Base-by-base conservation (phyloP, 257 asterid species). In the Nicotiana noctiflora region DNA sequence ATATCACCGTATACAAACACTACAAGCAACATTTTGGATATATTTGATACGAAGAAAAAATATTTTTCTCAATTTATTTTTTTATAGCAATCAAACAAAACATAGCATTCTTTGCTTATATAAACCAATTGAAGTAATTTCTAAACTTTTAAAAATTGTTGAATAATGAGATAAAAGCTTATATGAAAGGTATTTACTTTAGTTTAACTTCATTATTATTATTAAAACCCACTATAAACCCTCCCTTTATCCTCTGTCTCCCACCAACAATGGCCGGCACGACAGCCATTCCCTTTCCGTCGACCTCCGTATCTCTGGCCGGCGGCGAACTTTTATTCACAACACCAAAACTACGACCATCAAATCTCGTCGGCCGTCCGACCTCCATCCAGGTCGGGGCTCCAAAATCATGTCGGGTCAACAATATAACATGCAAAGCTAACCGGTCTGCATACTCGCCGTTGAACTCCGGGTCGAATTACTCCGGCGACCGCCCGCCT, bases 361-460 rank as follows among this genome's bases (percentile, higher is more conserved):
- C 85, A 84, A 75, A 80, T 81, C 90, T 81, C 23, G 83, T 82
- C 78, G 85, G 37, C 2, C 77, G n/a, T 70, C 8, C 17, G 8
- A 12, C 34, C 6, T 62, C 83, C 19, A 51, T 84, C n/a, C 82
- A 75, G 3, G 61, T 85, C 18, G 34, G 51, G 8, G 65, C 79
- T 13, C 89, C 96, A 5, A 21, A 40, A 60, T 12, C 70, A 13
- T 14, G 37, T 23, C 86, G 97, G 2, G 79, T 87, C 76, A 88
- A 84, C 65, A 44, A 83, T 23, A 34, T 95, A 34, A 83, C 97
- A 25, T 95, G 97, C 88, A 85, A 94, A 75, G 93, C 91, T 25
- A 89, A 91, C 63, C 87, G 97, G 2, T 90, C 97, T 25, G 84
- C 88, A 0, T 95, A 93, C 87, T 93, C 98, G 61, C 98, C 99